Percentiles rank a stretch among this genome's conserved stretches.
phyloP scores from a whole-genome alignment of 2,329 filamentous ascomycete species.

The Bipolaris cookei region DNA sequence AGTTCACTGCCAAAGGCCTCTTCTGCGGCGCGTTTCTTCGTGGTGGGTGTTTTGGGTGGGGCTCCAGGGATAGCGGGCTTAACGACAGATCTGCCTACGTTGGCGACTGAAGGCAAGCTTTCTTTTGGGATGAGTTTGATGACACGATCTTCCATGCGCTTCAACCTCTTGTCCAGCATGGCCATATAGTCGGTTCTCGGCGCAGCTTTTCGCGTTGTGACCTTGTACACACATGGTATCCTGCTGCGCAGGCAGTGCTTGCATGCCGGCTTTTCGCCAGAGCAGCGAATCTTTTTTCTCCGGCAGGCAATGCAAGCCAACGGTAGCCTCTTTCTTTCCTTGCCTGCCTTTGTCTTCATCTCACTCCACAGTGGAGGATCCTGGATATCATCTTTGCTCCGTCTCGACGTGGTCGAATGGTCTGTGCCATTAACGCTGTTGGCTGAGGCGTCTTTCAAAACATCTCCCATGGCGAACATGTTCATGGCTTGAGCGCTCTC shows the following conservation, averaged over 20 bases:
- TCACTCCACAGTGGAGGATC: constrained; percentile 58
- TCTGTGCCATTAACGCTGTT: constrained; percentile 36
- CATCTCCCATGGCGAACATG: constrained; percentile 40
- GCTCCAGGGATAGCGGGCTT: constrained; percentile 74
- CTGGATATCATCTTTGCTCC: constrained; percentile 40
- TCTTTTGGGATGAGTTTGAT: constrained; percentile 93
- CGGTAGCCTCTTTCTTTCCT: constrained; percentile 90
- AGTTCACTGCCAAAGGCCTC: constrained; percentile 86
- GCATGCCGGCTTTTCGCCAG: constrained; percentile 95
- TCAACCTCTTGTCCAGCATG: constrained; percentile 94
- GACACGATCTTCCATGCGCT: constrained; percentile 96
- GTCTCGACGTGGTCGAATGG: constrained; percentile 30
- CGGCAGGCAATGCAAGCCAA: constrained; percentile 95
- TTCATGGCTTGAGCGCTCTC: constrained; percentile 42
- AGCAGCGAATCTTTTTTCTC: constrained; percentile 97
- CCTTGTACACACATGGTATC: constrained; percentile 97
- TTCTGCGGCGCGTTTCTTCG: constrained; percentile 82
- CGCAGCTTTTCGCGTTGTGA: constrained; percentile 90
- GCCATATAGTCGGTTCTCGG: constrained; percentile 98
- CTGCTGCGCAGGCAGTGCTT: constrained; percentile 93
- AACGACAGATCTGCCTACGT: constrained; percentile 79
- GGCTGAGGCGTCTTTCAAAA: constrained; percentile 32
- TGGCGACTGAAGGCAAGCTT: constrained; percentile 71
- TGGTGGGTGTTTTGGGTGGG: constrained; percentile 60
- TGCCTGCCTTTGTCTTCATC: constrained; percentile 74